A percentile compares a stretch with the other conserved stretches of the same genome.
These are phyloP conservation scores for Lactarius tabidus DNA, from an alignment of 768 basidiomycete species.

Conservation along the genomic window DNA sequence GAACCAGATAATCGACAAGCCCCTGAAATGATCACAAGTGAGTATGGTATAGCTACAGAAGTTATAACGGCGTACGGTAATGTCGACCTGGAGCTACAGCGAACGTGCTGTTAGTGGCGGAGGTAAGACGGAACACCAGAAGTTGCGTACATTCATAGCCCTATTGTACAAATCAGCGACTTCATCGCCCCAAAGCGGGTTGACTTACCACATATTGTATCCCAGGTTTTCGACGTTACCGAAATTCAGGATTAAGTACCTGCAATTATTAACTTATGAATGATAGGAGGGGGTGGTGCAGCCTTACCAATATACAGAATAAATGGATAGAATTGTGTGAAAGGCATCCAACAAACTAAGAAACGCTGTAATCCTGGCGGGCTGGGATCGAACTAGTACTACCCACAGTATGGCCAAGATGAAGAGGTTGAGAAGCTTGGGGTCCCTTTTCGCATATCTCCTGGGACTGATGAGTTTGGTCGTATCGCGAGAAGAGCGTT, in stretches of 20 bases:
- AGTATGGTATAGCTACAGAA: not conserved
- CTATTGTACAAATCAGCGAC: conserved; percentile 2
- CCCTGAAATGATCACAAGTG: not conserved
- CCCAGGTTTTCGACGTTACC: conserved; percentile 36
- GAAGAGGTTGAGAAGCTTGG: not conserved
- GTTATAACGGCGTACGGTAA: not conserved
- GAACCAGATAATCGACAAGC: not conserved
- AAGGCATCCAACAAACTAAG: conserved; percentile 41
- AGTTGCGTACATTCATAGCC: conserved; percentile 27
- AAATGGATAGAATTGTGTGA: conserved; percentile 43
- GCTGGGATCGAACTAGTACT: not conserved
- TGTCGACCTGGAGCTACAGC: not conserved
- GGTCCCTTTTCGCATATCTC: not conserved
- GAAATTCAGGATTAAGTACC: conserved; percentile 48
- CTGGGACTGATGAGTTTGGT: not conserved
- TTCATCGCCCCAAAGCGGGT: not conserved
- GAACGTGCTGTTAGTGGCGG: conserved; percentile 16
- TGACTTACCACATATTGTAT: conserved; percentile 40
- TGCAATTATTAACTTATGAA: conserved; percentile 22
- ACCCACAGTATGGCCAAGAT: conserved; percentile 2
- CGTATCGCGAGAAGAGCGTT: not conserved
- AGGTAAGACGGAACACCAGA: not conserved
- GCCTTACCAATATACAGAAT: conserved; percentile 47
- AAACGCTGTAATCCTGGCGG: not conserved
- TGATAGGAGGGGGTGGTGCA: not conserved